Evolutionary conservation across 78 protist species (phyloP).

Genomic region (Cavenderia fasciculata): DNA sequence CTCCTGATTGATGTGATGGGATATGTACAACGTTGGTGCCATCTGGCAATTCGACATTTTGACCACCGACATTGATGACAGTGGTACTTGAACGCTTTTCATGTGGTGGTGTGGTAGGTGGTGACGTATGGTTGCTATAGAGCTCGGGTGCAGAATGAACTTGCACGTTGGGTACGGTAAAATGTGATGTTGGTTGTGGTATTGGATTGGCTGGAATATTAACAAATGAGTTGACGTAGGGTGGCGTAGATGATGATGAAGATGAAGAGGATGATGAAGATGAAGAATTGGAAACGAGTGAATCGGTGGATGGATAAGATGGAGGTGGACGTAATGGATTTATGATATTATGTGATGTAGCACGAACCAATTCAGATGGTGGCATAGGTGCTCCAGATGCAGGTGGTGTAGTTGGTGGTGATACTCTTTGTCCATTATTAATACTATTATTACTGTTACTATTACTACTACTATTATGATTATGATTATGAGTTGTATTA

Average conservation of each 20-base stretch:
- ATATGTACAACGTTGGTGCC: slow-evolving; percentile 5
- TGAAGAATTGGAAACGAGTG: not conserved
- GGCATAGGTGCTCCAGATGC: not conserved
- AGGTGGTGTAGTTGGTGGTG: not conserved
- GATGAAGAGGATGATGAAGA: not conserved
- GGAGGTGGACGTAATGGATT: not conserved
- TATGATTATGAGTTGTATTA: no score
- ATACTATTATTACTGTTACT: no score
- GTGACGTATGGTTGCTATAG: no score
- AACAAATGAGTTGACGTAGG: not conserved
- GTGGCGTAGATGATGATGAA: not conserved
- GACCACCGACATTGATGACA: no score
- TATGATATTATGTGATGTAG: no score
- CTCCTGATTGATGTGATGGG: slow-evolving; percentile 5
- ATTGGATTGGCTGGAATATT: not conserved
- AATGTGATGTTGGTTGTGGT: not conserved
- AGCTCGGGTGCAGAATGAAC: not conserved
- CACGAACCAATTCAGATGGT: no score
- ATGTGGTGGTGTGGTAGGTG: not conserved
- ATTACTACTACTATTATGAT: no score
- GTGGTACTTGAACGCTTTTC: no score
- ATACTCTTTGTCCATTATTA: no score
- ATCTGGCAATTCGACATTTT: no score
- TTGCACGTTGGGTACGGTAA: not conserved
- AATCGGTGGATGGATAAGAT: not conserved